Conservation (phyloP, 2,329 filamentous ascomycete genomes). For the Exophiala calicioides region DNA sequence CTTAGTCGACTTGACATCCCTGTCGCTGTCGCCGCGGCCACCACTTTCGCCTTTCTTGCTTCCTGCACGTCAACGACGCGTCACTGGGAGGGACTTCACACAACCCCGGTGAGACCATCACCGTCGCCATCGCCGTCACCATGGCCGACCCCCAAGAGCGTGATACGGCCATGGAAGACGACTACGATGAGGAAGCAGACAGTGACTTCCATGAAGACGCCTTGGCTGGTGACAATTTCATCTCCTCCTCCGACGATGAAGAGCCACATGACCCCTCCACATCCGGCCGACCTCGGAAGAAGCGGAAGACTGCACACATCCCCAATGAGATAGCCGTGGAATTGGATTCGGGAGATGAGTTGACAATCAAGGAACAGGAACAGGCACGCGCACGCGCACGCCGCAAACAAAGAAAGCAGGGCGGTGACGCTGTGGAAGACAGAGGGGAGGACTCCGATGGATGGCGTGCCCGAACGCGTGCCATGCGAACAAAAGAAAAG, state of each 20-base stretch:
- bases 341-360: slow-evolving; percentile 59
- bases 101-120: no score
- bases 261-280: slow-evolving; percentile 4
- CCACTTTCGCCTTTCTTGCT: no score
- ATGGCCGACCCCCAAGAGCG: slow-evolving; percentile 18
- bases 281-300: slow-evolving; percentile 16
- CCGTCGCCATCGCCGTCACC: neutral
- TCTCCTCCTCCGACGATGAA: slow-evolving; percentile 23
- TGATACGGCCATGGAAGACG: slow-evolving; percentile 23
- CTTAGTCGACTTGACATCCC: no score
- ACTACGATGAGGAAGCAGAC: slow-evolving; percentile 33
- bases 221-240: slow-evolving; percentile 12
- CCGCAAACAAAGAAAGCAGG: slow-evolving; percentile 41
- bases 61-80: no score
- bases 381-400: slow-evolving; percentile 36
- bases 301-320: slow-evolving; percentile 28
- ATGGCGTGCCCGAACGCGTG: slow-evolving; percentile 51
- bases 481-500: slow-evolving; percentile 53
- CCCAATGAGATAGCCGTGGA: slow-evolving; percentile 37
- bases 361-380: slow-evolving; percentile 53
- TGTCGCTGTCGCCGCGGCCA: no score
- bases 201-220: slow-evolving; percentile 29
- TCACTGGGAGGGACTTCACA: no score
- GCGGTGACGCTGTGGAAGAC: slow-evolving; percentile 35
- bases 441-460: slow-evolving; percentile 34